Base-by-base conservation (phyloP, 2,329 filamentous ascomycete species). In the Ophiosphaerella narmari region DNA sequence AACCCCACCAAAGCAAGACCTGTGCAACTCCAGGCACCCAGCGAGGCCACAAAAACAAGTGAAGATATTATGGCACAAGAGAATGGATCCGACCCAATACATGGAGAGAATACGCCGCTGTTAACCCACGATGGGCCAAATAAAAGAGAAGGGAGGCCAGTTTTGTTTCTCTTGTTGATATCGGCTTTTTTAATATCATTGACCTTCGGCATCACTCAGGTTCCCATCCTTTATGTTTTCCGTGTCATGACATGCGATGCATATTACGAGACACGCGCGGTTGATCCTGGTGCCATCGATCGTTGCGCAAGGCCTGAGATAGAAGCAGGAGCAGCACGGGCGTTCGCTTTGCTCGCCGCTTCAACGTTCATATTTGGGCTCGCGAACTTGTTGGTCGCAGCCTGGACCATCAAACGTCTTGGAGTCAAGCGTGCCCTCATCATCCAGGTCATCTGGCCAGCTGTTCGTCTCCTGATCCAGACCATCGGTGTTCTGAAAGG, bases 171-270 rank as follows among this genome's bases (percentile, higher is more conserved):
- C 11, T 77, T 84, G 37, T 70, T 87, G 32, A 63, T 87, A 37
- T 81, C 82, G 48, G 82, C 81, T 6, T 86, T 86, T 61, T 71
- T 87, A 13, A 81, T 86, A 46, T 85, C 77, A 4, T 59, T 80
- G 31, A 77, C 77, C 5, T 80, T 81, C 61, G 70, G 74, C 16
- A 76, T 80, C 16, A 81, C 79, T 0, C 78, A 80, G 62, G 78
- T 80, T 4, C 78, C 78, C 7, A 66, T 81, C 5, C 69, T 88
- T 39, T 88, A 87, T 68, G 84, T 86, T 21, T 89, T 90, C 60
- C 84, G 85, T 49, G 66, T 88, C 1, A 89, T 90, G 86, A 85
- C 84, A 42, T 90, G 87, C 70, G 84, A 90, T 46, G 80, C 82
- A 43, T 90, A 85, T 67, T 90, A 89, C 70, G 74, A 78, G 32